A percentile compares a stretch with the other conserved stretches of the same genome.
Evolutionary conservation across 768 basidiomycete species (phyloP).

Genomic region (Fistulinella prunicolor): DNA sequence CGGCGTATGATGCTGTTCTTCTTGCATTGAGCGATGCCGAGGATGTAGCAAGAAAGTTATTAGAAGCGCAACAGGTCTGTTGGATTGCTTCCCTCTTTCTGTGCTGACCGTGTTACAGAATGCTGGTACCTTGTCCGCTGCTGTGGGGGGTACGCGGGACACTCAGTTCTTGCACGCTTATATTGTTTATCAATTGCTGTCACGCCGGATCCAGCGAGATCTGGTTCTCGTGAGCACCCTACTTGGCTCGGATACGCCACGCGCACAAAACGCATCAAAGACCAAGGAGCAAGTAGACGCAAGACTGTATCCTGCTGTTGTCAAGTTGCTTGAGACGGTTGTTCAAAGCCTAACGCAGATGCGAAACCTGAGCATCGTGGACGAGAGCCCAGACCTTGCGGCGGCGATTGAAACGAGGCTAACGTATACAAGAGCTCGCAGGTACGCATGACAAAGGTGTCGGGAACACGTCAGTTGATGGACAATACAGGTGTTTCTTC

Average conservation of each 20-base stretch:
- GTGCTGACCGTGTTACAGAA: slow-evolving; percentile 30
- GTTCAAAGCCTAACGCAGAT: slow-evolving; percentile 85
- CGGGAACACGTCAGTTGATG: slow-evolving; percentile 2
- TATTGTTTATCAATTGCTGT: slow-evolving; percentile 83
- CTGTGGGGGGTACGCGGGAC: slow-evolving; percentile 56
- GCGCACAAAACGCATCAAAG: slow-evolving; percentile 25
- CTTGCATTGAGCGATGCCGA: slow-evolving; percentile 88
- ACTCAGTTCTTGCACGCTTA: slow-evolving; percentile 84
- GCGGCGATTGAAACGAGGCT: slow-evolving; percentile 74
- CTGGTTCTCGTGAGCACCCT: slow-evolving; percentile 72
- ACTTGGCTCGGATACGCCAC: slow-evolving; percentile 42
- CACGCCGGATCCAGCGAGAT: slow-evolving; percentile 86
- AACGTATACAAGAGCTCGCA: slow-evolving; percentile 69
- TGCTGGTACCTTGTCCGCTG: slow-evolving; percentile 38
- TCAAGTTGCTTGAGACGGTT: slow-evolving; percentile 84
- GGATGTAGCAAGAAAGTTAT: slow-evolving; percentile 72
- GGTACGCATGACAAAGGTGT: slow-evolving; percentile 40
- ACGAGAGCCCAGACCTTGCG: slow-evolving; percentile 82
- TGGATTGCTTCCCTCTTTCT: not conserved
- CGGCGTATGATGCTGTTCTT: slow-evolving; percentile 84
- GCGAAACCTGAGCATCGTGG: slow-evolving; percentile 77
- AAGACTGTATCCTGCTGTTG: slow-evolving; percentile 78
- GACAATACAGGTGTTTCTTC: slow-evolving; percentile 57
- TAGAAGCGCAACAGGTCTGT: slow-evolving; percentile 80
- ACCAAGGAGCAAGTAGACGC: slow-evolving; percentile 55